Evolutionary conservation across 768 basidiomycete genomes (phyloP).

Genomic region (Amyloporia xantha): DNA sequence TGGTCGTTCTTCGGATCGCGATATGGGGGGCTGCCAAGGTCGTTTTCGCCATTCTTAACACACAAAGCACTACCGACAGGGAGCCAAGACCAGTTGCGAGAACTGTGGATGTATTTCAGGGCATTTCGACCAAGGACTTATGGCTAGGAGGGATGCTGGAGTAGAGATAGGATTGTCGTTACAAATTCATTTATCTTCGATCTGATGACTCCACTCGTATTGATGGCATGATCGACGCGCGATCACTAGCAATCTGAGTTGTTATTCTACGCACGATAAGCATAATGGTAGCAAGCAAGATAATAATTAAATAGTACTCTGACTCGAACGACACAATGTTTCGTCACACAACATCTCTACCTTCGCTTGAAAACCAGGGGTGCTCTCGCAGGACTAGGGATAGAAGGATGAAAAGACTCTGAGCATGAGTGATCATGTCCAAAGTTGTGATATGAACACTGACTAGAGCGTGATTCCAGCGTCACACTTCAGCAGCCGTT

Average conservation of each 20-base stretch:
- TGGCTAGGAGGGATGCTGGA: not conserved
- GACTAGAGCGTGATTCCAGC: slow-evolving; percentile 19
- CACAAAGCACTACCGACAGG: too few species aligned
- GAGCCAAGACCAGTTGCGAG: too few species aligned
- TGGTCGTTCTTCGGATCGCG: not conserved
- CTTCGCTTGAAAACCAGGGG: slow-evolving; percentile 18
- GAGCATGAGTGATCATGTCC: not conserved
- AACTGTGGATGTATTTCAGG: too few species aligned
- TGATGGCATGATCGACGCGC: too few species aligned
- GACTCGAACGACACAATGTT: not conserved
- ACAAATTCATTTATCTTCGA: too few species aligned
- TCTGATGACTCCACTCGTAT: too few species aligned
- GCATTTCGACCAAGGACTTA: not conserved
- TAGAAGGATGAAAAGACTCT: not conserved
- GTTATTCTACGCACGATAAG: too few species aligned
- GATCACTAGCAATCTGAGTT: too few species aligned
- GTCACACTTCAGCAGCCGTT: slow-evolving; percentile 13
- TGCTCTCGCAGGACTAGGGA: slow-evolving; percentile 14
- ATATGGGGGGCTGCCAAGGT: not conserved
- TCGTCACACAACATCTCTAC: not conserved
- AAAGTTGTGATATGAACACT: too few species aligned
- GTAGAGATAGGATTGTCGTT: too few species aligned
- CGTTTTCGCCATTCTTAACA: not conserved
- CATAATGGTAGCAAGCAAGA: not conserved
- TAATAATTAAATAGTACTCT: not conserved